Conservation (phyloP, 2,329 filamentous ascomycete species). For the Verticillium isaacii region DNA sequence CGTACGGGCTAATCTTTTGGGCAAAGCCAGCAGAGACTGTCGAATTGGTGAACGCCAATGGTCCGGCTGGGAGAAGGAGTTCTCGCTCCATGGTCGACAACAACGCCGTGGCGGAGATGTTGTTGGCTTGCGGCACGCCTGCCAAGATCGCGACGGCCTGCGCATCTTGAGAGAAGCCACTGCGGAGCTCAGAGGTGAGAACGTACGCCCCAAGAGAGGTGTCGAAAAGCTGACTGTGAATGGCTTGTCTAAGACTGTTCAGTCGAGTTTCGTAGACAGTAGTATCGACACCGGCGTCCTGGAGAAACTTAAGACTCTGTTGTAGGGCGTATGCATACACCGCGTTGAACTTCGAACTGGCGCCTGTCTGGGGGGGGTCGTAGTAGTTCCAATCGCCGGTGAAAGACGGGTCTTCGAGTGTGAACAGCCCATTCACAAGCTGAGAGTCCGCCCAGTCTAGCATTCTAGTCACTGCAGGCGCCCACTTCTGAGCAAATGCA, state of each 20-base stretch:
- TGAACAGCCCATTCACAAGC: conserved; percentile 18
- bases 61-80: conserved; percentile 12
- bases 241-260: conserved; percentile 16
- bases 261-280: conserved; percentile 18
- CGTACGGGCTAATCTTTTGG: conserved; percentile 20
- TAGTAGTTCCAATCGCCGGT: conserved; percentile 30
- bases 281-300: conserved; percentile 14
- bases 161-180: conserved; percentile 22
- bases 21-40: conserved; percentile 12
- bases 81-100: conserved; percentile 12
- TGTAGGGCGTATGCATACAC: conserved; percentile 25
- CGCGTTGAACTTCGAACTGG: conserved; percentile 25
- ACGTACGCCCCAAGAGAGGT: conserved; percentile 18
- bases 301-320: conserved; percentile 15
- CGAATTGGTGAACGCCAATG: conserved; percentile 16
- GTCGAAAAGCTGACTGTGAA: conserved; percentile 20
- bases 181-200: conserved; percentile 7
- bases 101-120: conserved; percentile 10
- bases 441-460: conserved; percentile 28
- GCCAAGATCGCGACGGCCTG: conserved; percentile 27
- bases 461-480: conserved; percentile 20
- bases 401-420: conserved; percentile 18
- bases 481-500: conserved; percentile 21
- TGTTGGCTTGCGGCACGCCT: conserved; percentile 13
- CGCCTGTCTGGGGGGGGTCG: conserved; percentile 21